phyloP scores from a whole-genome alignment of 441 rosid genomes.

The Rhodomyrtus psidioides region DNA sequence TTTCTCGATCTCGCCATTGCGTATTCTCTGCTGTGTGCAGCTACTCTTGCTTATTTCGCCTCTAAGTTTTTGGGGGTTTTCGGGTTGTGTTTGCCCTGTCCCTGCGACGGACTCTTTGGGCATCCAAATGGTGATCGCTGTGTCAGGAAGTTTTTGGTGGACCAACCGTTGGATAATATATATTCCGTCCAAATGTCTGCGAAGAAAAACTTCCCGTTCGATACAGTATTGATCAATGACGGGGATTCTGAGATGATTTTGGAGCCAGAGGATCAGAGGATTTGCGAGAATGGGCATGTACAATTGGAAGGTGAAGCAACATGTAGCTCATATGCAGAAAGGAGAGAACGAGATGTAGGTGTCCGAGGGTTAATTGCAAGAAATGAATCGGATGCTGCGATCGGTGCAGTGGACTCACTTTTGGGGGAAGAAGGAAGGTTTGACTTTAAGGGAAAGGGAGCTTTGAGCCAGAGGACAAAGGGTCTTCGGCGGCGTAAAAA shows the following conservation, averaged over 20 bases:
- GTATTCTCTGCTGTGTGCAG: conserved; percentile 45
- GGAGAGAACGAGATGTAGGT: background rate
- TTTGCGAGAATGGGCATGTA: background rate
- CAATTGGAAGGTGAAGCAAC: conserved; percentile 26
- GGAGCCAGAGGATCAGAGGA: conserved; percentile 7
- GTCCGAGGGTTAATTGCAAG: background rate
- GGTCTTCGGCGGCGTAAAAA: conserved; percentile 30
- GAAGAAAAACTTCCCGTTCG: conserved; percentile 46
- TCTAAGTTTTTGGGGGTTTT: conserved; percentile 49
- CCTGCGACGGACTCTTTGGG: conserved; percentile 56
- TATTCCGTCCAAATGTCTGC: conserved; percentile 35
- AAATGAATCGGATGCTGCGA: conserved; percentile 18
- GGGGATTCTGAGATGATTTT: conserved; percentile 1
- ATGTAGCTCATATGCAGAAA: conserved; percentile 4
- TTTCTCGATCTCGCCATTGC: conserved; percentile 60
- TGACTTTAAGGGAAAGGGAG: conserved; percentile 27
- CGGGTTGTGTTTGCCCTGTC: conserved; percentile 54
- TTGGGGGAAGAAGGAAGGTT: conserved; percentile 15
- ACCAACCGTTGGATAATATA: conserved; percentile 32
- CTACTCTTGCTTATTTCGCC: conserved; percentile 41
- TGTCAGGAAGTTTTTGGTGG: conserved; percentile 34
- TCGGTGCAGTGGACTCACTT: conserved; percentile 8
- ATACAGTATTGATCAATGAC: conserved; percentile 17
- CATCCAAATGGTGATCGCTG: conserved; percentile 22
- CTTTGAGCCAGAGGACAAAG: conserved; percentile 16